These are phyloP conservation scores for Aspergillus olivimuriae DNA, from an alignment of 495 filamentous ascomycete genomes.

Conservation along the genomic window DNA sequence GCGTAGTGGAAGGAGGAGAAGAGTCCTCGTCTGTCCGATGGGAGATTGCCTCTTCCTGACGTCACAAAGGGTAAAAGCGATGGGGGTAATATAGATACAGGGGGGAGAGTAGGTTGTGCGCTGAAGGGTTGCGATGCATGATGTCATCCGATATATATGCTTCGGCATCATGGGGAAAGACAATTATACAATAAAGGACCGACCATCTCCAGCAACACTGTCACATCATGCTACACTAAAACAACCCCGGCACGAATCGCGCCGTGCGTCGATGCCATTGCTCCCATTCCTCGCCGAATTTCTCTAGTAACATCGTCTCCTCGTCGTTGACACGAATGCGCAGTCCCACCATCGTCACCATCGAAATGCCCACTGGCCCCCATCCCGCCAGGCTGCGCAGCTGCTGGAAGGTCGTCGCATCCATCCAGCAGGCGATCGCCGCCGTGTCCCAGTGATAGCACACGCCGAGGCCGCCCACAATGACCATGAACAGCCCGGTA, in stretches of 20 bases:
- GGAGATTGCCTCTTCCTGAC: no score
- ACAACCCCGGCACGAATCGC: slow-evolving; percentile 19
- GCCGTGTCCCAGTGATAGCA: slow-evolving; percentile 29
- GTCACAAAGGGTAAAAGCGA: no score
- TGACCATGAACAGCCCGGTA: slow-evolving; percentile 22
- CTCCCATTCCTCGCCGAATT: slow-evolving; percentile 40
- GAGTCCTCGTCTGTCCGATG: no score
- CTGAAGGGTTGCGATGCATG: no score
- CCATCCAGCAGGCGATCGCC: slow-evolving; percentile 16
- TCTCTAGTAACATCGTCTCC: slow-evolving; percentile 33
- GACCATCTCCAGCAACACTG: no score
- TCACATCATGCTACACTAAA: slow-evolving; percentile 4
- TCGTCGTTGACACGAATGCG: slow-evolving; percentile 27
- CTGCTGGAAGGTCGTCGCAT: slow-evolving; percentile 5
- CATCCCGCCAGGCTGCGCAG: slow-evolving; percentile 2
- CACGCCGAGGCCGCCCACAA: slow-evolving; percentile 14
- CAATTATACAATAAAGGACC: no score
- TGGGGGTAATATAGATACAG: no score
- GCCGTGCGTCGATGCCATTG: slow-evolving; percentile 30
- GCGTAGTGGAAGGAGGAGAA: not conserved
- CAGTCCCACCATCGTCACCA: not conserved
- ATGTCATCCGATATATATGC: no score
- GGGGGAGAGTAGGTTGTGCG: no score
- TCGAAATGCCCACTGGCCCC: slow-evolving; percentile 2
- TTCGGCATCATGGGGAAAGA: not conserved